Evolutionary conservation across 1,284 basidiomycete genomes (phyloP).

Genomic region (Tilletia setariae): DNA sequence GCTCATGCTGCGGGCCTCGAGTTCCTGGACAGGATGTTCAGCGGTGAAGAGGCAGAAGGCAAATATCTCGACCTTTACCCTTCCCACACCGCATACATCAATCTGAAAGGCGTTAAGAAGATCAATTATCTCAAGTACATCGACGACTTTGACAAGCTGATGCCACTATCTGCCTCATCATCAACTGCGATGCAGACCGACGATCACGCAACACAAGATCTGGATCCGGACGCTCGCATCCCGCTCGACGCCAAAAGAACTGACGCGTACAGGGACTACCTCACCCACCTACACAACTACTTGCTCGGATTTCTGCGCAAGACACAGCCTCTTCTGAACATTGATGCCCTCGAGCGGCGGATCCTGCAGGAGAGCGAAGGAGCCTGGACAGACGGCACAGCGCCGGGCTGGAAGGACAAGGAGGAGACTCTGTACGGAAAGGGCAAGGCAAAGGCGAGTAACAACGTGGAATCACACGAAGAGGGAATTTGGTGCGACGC

Average conservation of each 20-base stretch:
- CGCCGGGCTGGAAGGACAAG: constrained; percentile 69
- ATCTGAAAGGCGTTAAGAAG: constrained; percentile 69
- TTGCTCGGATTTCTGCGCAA: constrained; percentile 80
- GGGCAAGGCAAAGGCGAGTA: constrained; percentile 32
- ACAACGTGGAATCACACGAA: constrained; percentile 2
- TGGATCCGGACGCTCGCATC: constrained; percentile 16
- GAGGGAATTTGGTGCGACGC: constrained; percentile 91
- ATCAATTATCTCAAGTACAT: constrained; percentile 87
- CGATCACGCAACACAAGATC: constrained; percentile 56
- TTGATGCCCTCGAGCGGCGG: constrained; percentile 67
- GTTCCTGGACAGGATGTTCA: constrained; percentile 49
- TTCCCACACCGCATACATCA: constrained; percentile 83
- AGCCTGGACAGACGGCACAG: constrained; percentile 74
- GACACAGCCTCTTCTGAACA: constrained; percentile 79
- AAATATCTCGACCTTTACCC: constrained; percentile 90
- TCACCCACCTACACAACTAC: constrained; percentile 69
- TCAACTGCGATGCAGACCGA: constrained; percentile 56
- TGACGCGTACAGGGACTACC: constrained; percentile 43
- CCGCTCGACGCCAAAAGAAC: constrained; percentile 38
- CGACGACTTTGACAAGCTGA: constrained; percentile 63
- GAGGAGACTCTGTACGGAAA: constrained; percentile 44
- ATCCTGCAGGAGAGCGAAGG: constrained; percentile 70
- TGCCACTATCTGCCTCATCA: neutral
- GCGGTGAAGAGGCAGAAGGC: constrained; percentile 88
- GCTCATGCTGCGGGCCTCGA: constrained; percentile 24